Evolutionary conservation across 371 early-diverging fungal species (phyloP), one percentile per base, ranked within the genome.

Genomic region (Mucor sp.): DNA sequence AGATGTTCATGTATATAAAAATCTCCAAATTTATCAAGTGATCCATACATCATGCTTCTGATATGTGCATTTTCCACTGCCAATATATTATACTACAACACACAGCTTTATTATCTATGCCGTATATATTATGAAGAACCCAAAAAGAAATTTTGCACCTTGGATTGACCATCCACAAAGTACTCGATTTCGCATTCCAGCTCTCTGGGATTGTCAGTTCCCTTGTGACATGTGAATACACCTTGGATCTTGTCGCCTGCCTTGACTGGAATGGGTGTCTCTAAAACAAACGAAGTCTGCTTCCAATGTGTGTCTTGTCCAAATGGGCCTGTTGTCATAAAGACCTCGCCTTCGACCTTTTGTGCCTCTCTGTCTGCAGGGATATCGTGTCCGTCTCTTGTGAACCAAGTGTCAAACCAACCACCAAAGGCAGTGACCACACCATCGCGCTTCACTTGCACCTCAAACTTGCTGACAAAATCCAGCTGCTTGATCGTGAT

Each of bases 351-450:
- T 32, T 81, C 62, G 44, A 76, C 62, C 68, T 75, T 32, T 69
- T 84, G 68, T 61, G 77, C 71, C 33, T 70, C 62, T 66, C 68
- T 73, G 5, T 80, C 73, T 44, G 76, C 33, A 6, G 83, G 83
- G 14, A 86, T 82, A 15, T 74, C 71, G 60, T 79, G 77, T 23
- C 86, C 86, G 53, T 92, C 91, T 57, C 91, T 82, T 17, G 90
- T 88, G 73, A 95, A 94, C 83, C 85, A 85, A 41, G 91, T 93
- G 77, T 94, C 95, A 75, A 95, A 95, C 87, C 92, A 95, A 50
- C 88, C 88, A 48, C 92, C 85, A 72, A 95, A 88, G 0, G 91
- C 94, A 70, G 90, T 87, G 17, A 94, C 71, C 43, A 78, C 81
- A 63, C 91, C 92, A 68, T 89, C 85, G 15, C 89, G 74, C 15